These are phyloP conservation scores for Monilinia fructigena DNA, from an alignment of 2,329 filamentous ascomycete species.

Conservation along the genomic window DNA sequence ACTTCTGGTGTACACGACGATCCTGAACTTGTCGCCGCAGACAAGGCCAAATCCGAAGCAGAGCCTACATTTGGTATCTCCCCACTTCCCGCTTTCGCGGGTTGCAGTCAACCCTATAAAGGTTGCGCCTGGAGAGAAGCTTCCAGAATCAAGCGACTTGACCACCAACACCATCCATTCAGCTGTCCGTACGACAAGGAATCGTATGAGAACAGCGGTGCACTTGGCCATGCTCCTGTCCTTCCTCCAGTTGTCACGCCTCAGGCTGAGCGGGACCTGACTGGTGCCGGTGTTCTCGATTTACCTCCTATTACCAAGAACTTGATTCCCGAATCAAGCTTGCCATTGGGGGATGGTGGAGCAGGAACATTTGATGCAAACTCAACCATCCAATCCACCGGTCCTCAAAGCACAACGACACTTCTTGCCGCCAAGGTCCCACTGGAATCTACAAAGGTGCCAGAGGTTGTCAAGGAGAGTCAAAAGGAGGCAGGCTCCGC, in stretches of 20 bases:
- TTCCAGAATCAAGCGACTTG: slow-evolving; percentile 66
- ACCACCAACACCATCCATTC: slow-evolving; percentile 66
- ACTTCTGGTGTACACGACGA: slow-evolving; percentile 76
- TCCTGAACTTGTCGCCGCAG: slow-evolving; percentile 68
- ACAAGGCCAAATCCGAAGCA: slow-evolving; percentile 37
- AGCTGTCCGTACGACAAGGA: slow-evolving; percentile 75
- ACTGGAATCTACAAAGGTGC: slow-evolving; percentile 48
- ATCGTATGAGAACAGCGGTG: slow-evolving; percentile 80
- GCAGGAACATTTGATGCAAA: slow-evolving; percentile 54
- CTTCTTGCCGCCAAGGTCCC: slow-evolving; percentile 47
- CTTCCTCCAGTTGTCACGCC: slow-evolving; percentile 45
- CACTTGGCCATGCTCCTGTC: slow-evolving; percentile 44
- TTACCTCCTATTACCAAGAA: slow-evolving; percentile 58
- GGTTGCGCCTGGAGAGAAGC: slow-evolving; percentile 75
- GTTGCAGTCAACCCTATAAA: slow-evolving; percentile 74
- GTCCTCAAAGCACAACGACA: slow-evolving; percentile 47
- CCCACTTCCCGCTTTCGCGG: slow-evolving; percentile 61
- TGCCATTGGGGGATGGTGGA: slow-evolving; percentile 57
- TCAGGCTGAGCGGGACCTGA: slow-evolving; percentile 39
- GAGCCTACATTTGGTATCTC: slow-evolving; percentile 55
- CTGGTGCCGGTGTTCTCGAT: slow-evolving; percentile 45
- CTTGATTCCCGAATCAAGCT: slow-evolving; percentile 79
- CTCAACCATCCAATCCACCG: slow-evolving; percentile 51
- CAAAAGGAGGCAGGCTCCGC: slow-evolving; percentile 62
- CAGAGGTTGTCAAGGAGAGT: slow-evolving; percentile 68